These are phyloP conservation scores for Ciborinia camelliae DNA, from an alignment of 2,329 filamentous ascomycete genomes.

Conservation along the genomic window DNA sequence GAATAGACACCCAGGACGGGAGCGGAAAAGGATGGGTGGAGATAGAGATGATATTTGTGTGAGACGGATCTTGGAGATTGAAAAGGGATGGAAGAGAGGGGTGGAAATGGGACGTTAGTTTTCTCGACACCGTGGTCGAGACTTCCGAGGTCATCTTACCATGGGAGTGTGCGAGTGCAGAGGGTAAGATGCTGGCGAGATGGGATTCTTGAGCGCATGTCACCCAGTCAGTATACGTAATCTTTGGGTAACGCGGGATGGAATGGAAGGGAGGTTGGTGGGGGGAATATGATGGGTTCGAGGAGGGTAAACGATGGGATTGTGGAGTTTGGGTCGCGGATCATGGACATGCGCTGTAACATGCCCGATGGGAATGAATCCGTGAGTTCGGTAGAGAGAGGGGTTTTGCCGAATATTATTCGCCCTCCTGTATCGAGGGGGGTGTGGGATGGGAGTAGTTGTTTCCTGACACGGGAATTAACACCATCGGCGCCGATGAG, in stretches of 20 bases:
- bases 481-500: neutral
- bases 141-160: neutral
- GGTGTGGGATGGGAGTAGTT: conserved; percentile 35
- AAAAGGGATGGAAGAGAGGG: neutral
- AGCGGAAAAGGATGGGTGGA: neutral
- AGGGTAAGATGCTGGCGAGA: neutral
- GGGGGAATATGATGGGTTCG: neutral
- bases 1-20: neutral
- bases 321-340: neutral
- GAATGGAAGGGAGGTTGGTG: neutral
- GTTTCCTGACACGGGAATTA: neutral
- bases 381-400: conserved; percentile 32
- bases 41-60: neutral
- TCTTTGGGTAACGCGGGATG: too few species aligned
- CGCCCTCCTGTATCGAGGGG: conserved; percentile 41
- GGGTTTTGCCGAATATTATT: conserved; percentile 42
- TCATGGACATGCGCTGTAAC: neutral
- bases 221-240: neutral
- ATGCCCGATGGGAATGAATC: conserved; percentile 20
- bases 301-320: neutral
- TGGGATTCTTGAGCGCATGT: neutral
- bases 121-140: neutral
- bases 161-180: neutral
- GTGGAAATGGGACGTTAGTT: neutral
- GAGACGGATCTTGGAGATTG: neutral